phyloP scores from a whole-genome alignment of 495 filamentous ascomycete genomes.

The Aspergillus nanangensis region DNA sequence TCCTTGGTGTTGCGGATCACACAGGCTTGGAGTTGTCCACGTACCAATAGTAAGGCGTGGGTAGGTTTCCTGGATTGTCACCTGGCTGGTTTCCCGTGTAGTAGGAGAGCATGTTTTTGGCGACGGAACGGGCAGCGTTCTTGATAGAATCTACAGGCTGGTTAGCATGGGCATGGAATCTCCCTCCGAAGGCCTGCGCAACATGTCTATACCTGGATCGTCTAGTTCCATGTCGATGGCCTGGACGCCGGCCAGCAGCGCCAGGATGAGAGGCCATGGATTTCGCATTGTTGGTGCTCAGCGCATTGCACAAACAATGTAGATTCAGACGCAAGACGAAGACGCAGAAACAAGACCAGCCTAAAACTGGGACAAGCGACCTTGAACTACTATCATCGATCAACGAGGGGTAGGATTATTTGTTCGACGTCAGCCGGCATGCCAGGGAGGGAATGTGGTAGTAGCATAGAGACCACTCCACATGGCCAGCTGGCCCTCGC shows the following conservation, averaged over 20 bases:
- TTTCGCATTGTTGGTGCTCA: slow-evolving; percentile 8
- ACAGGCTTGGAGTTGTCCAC: too few species aligned
- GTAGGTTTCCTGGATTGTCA: slow-evolving; percentile 66
- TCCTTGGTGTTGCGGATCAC: too few species aligned
- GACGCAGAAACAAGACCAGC: neutral
- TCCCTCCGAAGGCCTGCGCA: neutral
- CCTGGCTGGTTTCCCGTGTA: slow-evolving; percentile 71
- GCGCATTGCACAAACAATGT: neutral
- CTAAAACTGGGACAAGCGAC: neutral
- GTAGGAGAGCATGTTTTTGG: slow-evolving; percentile 49
- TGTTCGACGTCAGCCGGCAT: slow-evolving; percentile 4
- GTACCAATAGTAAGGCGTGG: slow-evolving; percentile 77
- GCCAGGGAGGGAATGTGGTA: slow-evolving; percentile 6
- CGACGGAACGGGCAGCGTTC: slow-evolving; percentile 34
- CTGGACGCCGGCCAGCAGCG: slow-evolving; percentile 11
- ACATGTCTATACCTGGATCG: slow-evolving; percentile 7
- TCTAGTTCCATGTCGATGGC: slow-evolving; percentile 18
- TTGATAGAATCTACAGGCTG: slow-evolving; percentile 41
- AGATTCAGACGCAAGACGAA: neutral
- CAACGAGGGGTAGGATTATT: slow-evolving; percentile 1
- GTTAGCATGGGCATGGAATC: neutral
- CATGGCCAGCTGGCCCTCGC: neutral
- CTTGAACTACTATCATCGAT: neutral
- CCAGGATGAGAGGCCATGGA: slow-evolving; percentile 9
- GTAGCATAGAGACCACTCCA: slow-evolving; percentile 6